phyloP scores from a whole-genome alignment of 352 stramenopile species.

The Thalassiosira mediterranea region DNA sequence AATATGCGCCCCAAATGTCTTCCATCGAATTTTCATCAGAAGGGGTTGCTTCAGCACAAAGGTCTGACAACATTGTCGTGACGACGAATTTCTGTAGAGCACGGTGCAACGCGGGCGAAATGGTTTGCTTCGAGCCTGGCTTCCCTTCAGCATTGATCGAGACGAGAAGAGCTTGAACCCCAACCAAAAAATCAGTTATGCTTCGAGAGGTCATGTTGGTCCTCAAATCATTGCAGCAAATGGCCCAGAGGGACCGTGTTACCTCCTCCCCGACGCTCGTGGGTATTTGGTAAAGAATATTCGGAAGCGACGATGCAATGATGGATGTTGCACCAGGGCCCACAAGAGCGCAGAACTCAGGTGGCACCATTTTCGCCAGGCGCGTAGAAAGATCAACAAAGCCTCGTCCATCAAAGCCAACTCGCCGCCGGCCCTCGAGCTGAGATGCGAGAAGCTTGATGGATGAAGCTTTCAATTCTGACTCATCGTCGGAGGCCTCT shows the following conservation, averaged over 20 bases:
- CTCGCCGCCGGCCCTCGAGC: slow-evolving; percentile 59
- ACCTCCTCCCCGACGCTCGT: slow-evolving; percentile 46
- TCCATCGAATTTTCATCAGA: slow-evolving; percentile 11
- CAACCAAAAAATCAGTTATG: slow-evolving; percentile 32
- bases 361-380: slow-evolving; percentile 36
- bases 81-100: slow-evolving; percentile 39
- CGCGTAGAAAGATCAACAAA: slow-evolving; percentile 59
- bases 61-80: slow-evolving; percentile 32
- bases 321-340: slow-evolving; percentile 16
- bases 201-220: slow-evolving; percentile 6
- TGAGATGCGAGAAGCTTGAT: slow-evolving; percentile 68
- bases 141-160: slow-evolving; percentile 13
- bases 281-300: slow-evolving; percentile 49
- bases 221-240: slow-evolving; percentile 23
- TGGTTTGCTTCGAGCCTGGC: slow-evolving; percentile 21
- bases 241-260: slow-evolving; percentile 33
- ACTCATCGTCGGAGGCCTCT: slow-evolving; percentile 6
- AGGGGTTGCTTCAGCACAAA: slow-evolving; percentile 19
- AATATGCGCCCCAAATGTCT: slow-evolving; percentile 28
- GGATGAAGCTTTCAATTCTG: slow-evolving; percentile 50
- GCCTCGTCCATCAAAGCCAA: slow-evolving; percentile 71
- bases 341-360: slow-evolving; percentile 24
- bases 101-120: slow-evolving; percentile 46
- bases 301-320: slow-evolving; percentile 30
- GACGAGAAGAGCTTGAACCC: slow-evolving; percentile 31